Conservation (phyloP, 345 rosid genomes). For the Dipteronia sinensis region DNA sequence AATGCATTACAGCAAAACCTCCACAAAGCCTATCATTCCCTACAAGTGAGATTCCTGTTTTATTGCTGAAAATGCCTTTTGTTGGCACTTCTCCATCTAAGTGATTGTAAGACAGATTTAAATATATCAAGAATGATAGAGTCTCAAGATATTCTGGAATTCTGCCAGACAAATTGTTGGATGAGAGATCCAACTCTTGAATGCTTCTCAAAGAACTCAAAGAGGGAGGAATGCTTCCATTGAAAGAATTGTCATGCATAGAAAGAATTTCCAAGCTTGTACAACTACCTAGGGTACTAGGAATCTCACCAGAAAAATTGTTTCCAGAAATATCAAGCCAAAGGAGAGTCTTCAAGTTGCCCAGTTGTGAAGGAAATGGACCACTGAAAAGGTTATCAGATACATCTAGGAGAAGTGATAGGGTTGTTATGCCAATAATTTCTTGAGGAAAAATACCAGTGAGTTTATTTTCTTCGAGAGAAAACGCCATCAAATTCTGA, state of each 20-base stretch:
- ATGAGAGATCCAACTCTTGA: too few species aligned
- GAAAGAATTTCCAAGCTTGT: too few species aligned
- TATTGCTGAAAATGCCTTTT: background rate
- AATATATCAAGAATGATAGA: too few species aligned
- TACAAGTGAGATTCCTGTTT: background rate
- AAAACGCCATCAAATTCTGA: background rate
- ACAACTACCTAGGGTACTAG: too few species aligned
- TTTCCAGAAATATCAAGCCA: too few species aligned
- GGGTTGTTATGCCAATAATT: background rate
- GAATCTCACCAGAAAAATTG: slow-evolving; percentile 3
- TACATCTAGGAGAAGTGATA: background rate
- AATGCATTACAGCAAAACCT: too few species aligned
- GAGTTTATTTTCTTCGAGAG: slow-evolving; percentile 1
- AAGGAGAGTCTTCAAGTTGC: background rate
- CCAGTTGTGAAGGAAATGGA: slow-evolving; percentile 5
- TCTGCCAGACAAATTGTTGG: too few species aligned
- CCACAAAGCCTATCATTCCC: background rate
- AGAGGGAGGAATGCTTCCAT: too few species aligned
- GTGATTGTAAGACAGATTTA: background rate
- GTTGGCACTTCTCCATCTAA: background rate
- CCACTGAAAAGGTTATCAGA: slow-evolving; percentile 10
- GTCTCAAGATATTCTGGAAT: too few species aligned
- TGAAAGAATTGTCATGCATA: too few species aligned
- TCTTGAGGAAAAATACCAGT: slow-evolving; percentile 16
- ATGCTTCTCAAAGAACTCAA: too few species aligned